Base-by-base conservation (phyloP, 805 yeast genomes). In the Hanseniaspora vineae region DNA sequence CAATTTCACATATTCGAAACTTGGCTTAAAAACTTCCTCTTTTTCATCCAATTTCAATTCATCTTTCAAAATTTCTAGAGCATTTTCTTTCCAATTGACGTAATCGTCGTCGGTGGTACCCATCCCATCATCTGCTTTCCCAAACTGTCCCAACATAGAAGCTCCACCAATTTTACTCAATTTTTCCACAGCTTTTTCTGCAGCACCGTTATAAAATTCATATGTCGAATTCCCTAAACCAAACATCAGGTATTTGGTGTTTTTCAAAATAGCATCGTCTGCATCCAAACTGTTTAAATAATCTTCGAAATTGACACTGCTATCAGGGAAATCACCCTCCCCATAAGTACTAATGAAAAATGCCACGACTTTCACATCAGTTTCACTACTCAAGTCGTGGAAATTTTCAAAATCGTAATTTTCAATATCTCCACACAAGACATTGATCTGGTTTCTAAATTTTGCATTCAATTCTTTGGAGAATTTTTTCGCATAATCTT, bases 241-340 rank as follows among this genome's bases (percentile, higher is more conserved):
- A 60, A 90, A 92, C 46, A 87, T 73, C 50, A 88, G 76, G 66
- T 68, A 88, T 55, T 75, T 78, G 52, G 88, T 59, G 51, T 74
- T 76, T 8, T 72, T 59, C 56, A 89, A 69, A 32, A 66, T 61
- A 50, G 73, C 29, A 8, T 23, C 29, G 8, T 23, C 77, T 40
- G 68, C 74, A 20, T 75, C 76, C 45, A 73, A 77, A 29, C 64
- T 56, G 33, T 78, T 76, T 58, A 89, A 73, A 59, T 69, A 78
- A 49, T 81, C 83, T 60, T 78, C 80, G 62, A 92, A 86, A 37
- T 78, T 79, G 40, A 76, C 75, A n/a, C 97, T 92, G 57, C 86
- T 85, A 64, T 90, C 98, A 13, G 98, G 90, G 56, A 95, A 95
- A 64, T 90, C 98, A 61, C 98, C 98, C 68, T 90, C 98, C 56